These are phyloP conservation scores for Thraustotheca clavata DNA, from an alignment of 352 stramenopile species.

Conservation along the genomic window DNA sequence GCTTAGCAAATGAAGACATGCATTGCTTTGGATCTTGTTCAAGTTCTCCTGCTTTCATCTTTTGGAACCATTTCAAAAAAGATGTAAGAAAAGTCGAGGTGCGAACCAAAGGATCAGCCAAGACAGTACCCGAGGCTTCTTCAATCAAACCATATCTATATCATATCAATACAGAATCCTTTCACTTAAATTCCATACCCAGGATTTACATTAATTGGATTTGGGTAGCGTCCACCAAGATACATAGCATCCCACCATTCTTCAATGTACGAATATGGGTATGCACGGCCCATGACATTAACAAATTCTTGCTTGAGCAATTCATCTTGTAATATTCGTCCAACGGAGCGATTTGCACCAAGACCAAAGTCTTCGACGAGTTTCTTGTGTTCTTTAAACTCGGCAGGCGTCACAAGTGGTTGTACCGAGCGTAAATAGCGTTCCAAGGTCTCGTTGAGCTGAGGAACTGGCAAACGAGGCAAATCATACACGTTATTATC, in stretches of 20 bases:
- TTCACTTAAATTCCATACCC: conserved; percentile 44
- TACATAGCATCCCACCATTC: conserved; percentile 90
- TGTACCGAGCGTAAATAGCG: conserved; percentile 77
- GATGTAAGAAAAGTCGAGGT: conserved; percentile 73
- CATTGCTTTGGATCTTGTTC: conserved; percentile 87
- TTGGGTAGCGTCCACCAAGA: conserved; percentile 78
- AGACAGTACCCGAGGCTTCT: conserved; percentile 64
- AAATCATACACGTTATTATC: conserved; percentile 71
- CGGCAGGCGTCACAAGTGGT: conserved; percentile 54
- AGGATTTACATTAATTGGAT: conserved; percentile 88
- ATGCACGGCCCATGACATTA: conserved; percentile 69
- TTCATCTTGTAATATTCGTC: conserved; percentile 46
- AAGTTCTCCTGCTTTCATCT: conserved; percentile 80
- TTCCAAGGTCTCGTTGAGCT: conserved; percentile 81
- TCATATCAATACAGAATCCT: neutral
- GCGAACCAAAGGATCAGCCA: conserved; percentile 37
- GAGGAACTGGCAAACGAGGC: conserved; percentile 78
- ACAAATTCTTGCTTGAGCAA: conserved; percentile 64
- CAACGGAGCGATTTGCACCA: conserved; percentile 29
- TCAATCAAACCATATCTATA: conserved; percentile 45
- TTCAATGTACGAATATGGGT: conserved; percentile 92
- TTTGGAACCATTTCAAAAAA: conserved; percentile 81
- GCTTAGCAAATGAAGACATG: conserved; percentile 81
- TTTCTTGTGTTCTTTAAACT: conserved; percentile 60
- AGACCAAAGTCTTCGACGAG: conserved; percentile 46